Conservation (phyloP, 768 basidiomycete species). For the Tubosaeta sp. region DNA sequence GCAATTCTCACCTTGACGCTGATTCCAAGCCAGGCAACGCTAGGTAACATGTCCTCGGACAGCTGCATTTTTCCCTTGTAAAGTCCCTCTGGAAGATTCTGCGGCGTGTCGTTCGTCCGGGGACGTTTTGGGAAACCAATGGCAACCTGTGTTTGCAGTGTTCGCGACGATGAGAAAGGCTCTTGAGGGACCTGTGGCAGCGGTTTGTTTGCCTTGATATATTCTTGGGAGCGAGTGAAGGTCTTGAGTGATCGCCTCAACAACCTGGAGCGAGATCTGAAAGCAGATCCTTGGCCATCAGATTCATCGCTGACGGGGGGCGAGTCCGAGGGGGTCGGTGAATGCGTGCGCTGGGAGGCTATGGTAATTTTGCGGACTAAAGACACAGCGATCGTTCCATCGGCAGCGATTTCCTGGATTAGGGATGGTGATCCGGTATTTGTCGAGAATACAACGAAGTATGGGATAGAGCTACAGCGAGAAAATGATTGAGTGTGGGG, state of each 20-base stretch:
- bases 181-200: slow-evolving; percentile 23
- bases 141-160: slow-evolving; percentile 40
- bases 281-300: slow-evolving; percentile 17
- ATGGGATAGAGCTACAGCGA: slow-evolving; percentile 59
- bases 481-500: slow-evolving; percentile 59
- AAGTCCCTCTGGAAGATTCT: slow-evolving; percentile 62
- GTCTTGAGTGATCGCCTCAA: slow-evolving; percentile 30
- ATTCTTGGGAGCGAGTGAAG: slow-evolving; percentile 13
- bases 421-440: slow-evolving; percentile 50
- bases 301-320: slow-evolving; percentile 47
- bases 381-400: slow-evolving; percentile 67
- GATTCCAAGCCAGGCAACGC: slow-evolving; percentile 62
- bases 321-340: slow-evolving; percentile 47
- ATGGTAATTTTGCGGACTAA: slow-evolving; percentile 58
- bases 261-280: slow-evolving; percentile 16
- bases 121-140: slow-evolving; percentile 74
- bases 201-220: slow-evolving; percentile 16
- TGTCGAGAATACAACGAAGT: slow-evolving; percentile 71
- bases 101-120: slow-evolving; percentile 40
- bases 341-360: slow-evolving; percentile 37
- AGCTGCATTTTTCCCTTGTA: slow-evolving; percentile 56
- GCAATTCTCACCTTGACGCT: slow-evolving; percentile 54
- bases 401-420: slow-evolving; percentile 62
- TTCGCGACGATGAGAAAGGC: slow-evolving; percentile 18
- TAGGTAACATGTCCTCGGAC: slow-evolving; percentile 56